These are phyloP conservation scores for Phytophthora rubi DNA, from an alignment of 352 stramenopile genomes.

Conservation along the genomic window DNA sequence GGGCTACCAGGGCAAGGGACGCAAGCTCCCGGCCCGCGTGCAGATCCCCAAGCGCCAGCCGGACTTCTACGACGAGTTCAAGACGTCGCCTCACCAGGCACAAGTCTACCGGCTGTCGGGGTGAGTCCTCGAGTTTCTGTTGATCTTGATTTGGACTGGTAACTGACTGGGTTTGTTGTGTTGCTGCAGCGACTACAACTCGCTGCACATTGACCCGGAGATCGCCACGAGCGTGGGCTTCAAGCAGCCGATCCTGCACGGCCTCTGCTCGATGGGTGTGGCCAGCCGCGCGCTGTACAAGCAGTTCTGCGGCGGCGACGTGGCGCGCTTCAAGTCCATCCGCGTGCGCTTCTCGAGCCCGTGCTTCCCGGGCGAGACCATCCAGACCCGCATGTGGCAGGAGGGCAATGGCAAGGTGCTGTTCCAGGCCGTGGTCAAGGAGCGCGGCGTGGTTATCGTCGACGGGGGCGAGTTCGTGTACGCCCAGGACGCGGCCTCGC, in stretches of 20 bases:
- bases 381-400: conserved; percentile 88
- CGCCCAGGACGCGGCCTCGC: conserved; percentile 20
- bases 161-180: not conserved
- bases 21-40: conserved; percentile 69
- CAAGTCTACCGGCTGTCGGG: conserved; percentile 95
- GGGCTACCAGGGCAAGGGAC: conserved; percentile 74
- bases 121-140: conserved; percentile 30
- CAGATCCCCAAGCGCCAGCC: conserved; percentile 77
- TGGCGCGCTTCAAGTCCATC: conserved; percentile 81
- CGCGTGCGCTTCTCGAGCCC: conserved; percentile 89
- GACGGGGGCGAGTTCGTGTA: conserved; percentile 85
- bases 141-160: not conserved
- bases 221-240: conserved; percentile 81
- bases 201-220: conserved; percentile 92
- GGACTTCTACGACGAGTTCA: conserved; percentile 67
- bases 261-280: conserved; percentile 93
- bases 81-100: conserved; percentile 76
- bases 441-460: conserved; percentile 78
- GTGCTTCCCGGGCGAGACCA: conserved; percentile 86
- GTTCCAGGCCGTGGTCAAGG: conserved; percentile 80
- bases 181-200: conserved; percentile 90
- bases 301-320: conserved; percentile 76
- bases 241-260: conserved; percentile 92
- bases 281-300: conserved; percentile 82
- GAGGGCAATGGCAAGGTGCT: conserved; percentile 52